Evolutionary conservation across 2,329 filamentous ascomycete genomes (phyloP), one percentile per base, ranked within the genome.

Genomic region (Ploettnerulaceae sp.): DNA sequence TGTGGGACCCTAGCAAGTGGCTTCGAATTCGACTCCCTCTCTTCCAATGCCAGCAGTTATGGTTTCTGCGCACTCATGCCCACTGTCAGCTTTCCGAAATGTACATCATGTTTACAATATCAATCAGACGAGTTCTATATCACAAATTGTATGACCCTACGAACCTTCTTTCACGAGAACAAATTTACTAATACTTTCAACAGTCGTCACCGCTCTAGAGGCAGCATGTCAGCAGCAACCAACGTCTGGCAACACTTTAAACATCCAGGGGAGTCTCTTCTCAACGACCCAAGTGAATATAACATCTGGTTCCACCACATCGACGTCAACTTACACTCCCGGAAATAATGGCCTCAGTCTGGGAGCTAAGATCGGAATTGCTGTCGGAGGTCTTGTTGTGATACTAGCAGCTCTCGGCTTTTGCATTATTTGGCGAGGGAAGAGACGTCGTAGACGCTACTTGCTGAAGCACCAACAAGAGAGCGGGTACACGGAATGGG

Each of bases 361-460:
- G 1, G 76, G 73, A 4, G 74, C 69, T 9, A 76, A 79, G 45
- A 76, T 81, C 0, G 80, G 78, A 51, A 76, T 83, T 41, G 75
- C 71, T 11, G 67, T 77, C 17, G 78, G 71, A 4, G 71, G 67
- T 0, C 53, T 82, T 0, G 66, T 71, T 5, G 42, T 76, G 0
- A 12, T 80, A 3, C 66, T 83, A 3, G 60, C 66, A 6, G 9
- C 74, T 1, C 53, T 67, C 7, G 79, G 79, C 7, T 75, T 71
- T 58, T 69, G 66, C 45, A 70, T 83, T 42, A 68, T 84, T 14
- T 73, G 73, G 61, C 72, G 71, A 28, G 80, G 80, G 3, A 78
- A 73, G 50, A 73, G 77, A 7, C 69, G 74, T 9, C 70, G 79
- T 40, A 70, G 72, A 15, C 69, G 71, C 0, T 77, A 71, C 55